Percentiles rank a stretch among this genome's conserved stretches.
phyloP scores from a whole-genome alignment of 2,329 filamentous ascomycete species.

The Cylindrodendrum hubeiense region DNA sequence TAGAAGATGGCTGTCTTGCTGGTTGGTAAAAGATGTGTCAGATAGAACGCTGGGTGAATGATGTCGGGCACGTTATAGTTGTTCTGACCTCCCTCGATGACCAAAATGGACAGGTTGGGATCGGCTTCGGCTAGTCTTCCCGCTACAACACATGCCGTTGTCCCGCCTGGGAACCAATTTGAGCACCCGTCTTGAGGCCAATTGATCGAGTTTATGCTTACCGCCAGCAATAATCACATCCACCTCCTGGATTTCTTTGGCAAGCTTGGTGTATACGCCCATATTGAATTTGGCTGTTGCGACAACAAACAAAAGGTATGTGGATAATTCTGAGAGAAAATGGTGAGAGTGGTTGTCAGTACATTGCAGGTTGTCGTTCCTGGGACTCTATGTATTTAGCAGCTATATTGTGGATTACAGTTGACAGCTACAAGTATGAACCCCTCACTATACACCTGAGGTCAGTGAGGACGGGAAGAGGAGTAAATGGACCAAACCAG shows the following conservation, averaged over 20 bases:
- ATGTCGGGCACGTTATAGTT: constrained; percentile 44
- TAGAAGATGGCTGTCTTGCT: constrained; percentile 44
- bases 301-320: not conserved
- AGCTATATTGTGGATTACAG: not conserved
- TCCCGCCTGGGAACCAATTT: constrained; percentile 42
- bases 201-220: not conserved
- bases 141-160: constrained; percentile 48
- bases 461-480: too few species aligned
- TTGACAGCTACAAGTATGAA: not conserved
- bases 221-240: constrained; percentile 41
- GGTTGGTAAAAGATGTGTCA: constrained; percentile 38
- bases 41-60: constrained; percentile 44
- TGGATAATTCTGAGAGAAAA: not conserved
- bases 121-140: constrained; percentile 46
- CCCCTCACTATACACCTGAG: too few species aligned
- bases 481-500: too few species aligned
- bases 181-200: not conserved
- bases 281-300: not conserved
- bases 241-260: constrained; percentile 24
- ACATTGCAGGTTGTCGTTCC: not conserved
- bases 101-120: constrained; percentile 44
- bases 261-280: constrained; percentile 14
- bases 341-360: not conserved
- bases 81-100: constrained; percentile 48
- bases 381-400: not conserved